Evolutionary conservation across 2,329 filamentous ascomycete genomes (phyloP).

Genomic region (Pyricularia sp.): DNA sequence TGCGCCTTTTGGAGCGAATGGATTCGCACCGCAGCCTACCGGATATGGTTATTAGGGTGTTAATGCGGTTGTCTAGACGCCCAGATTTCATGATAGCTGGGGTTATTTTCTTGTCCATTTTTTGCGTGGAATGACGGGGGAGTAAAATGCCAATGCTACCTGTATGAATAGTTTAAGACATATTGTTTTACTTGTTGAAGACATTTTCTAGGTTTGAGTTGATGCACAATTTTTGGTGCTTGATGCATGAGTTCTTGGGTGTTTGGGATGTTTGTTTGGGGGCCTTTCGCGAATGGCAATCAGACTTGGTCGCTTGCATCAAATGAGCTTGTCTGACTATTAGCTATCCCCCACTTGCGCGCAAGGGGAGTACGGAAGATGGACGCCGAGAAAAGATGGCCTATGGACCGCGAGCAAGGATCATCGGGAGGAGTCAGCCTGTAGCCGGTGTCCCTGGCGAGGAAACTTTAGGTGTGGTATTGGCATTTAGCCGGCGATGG

Average conservation of each 20-base stretch:
- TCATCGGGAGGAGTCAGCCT: background rate
- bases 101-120: background rate
- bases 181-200: background rate
- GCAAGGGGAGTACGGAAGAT: background rate
- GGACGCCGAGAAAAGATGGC: background rate
- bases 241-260: background rate
- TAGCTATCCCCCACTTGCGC: background rate
- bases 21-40: constrained; percentile 81
- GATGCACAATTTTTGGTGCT: background rate
- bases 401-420: background rate
- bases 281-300: background rate
- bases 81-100: background rate
- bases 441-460: background rate
- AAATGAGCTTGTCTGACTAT: background rate
- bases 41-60: constrained; percentile 54
- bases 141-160: background rate
- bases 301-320: background rate
- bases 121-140: background rate
- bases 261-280: background rate
- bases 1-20: constrained; percentile 73
- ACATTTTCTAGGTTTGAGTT: background rate
- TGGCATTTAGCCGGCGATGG: background rate
- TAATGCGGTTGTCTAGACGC: background rate
- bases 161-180: background rate
- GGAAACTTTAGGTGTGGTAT: background rate